These are phyloP conservation scores for Prunus campanulata DNA, from an alignment of 306 rosid species.

Conservation along the genomic window DNA sequence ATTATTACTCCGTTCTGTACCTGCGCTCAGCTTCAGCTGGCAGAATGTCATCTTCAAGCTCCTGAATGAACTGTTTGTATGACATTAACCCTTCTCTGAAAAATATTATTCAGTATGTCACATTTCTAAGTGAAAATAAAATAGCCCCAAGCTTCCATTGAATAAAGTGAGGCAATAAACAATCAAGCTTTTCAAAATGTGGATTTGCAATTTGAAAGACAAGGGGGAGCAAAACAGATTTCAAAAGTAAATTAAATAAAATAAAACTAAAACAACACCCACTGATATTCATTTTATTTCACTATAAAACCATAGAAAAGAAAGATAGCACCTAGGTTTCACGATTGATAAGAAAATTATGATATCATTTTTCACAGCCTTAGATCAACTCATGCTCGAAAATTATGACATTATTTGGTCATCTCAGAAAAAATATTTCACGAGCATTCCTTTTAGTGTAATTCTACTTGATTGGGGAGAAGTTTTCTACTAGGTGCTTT, in stretches of 20 bases:
- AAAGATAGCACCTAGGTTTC: not conserved
- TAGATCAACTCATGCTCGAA: not conserved
- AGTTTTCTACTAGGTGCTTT: no score
- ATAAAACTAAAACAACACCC: not conserved
- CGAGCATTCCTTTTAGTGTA: no score
- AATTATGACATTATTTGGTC: no score
- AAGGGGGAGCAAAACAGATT: not conserved
- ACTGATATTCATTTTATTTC: not conserved
- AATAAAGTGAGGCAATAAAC: not conserved
- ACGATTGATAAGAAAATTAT: not conserved
- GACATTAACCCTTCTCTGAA: constrained; percentile 97
- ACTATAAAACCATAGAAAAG: not conserved
- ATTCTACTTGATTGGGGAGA: no score
- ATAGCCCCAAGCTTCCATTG: not conserved
- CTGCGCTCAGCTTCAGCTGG: constrained; percentile 98
- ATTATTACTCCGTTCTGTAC: constrained; percentile 36
- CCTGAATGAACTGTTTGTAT: constrained; percentile 97
- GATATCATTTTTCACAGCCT: not conserved
- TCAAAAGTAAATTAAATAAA: not conserved
- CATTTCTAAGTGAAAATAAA: constrained; percentile 9
- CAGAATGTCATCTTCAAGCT: constrained; percentile 95
- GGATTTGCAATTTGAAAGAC: not conserved
- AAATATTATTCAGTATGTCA: constrained; percentile 25
- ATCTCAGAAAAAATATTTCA: no score
- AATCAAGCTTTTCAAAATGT: not conserved